Conservation (phyloP, 371 early-diverging fungal species). For the Mucor sp. region DNA sequence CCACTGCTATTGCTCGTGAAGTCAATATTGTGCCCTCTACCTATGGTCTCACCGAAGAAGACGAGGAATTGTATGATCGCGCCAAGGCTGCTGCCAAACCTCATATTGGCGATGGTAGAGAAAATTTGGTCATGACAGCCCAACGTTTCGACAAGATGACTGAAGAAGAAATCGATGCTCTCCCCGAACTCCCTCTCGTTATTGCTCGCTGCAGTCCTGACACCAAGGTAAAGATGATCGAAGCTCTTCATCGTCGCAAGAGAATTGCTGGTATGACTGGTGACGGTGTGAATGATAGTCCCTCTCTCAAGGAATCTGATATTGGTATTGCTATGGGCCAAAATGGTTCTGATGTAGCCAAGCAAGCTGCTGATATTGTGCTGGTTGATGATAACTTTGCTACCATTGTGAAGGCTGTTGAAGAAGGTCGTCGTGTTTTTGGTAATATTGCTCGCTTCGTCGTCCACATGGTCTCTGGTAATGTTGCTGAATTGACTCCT, state of each 20-base stretch:
- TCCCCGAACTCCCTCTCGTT: conserved; percentile 84
- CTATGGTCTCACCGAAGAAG: conserved; percentile 32
- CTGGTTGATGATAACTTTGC: conserved; percentile 88
- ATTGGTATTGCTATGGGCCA: conserved; percentile 95
- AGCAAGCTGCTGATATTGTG: conserved; percentile 91
- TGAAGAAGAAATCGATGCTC: conserved; percentile 76
- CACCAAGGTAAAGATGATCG: conserved; percentile 96
- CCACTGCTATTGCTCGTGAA: conserved; percentile 91
- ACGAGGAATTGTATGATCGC: conserved; percentile 11
- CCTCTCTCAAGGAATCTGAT: conserved; percentile 88
- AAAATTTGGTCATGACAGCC: conserved; percentile 80
- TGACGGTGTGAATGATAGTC: conserved; percentile 93
- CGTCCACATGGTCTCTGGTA: conserved; percentile 87
- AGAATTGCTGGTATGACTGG: conserved; percentile 83
- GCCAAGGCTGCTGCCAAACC: conserved; percentile 11
- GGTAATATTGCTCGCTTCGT: conserved; percentile 93
- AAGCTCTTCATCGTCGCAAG: conserved; percentile 86
- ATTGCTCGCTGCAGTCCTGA: conserved; percentile 96
- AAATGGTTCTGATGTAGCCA: conserved; percentile 89
- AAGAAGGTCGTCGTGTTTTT: conserved; percentile 86
- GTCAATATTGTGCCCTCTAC: conserved; percentile 80
- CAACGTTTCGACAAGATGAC: conserved; percentile 81
- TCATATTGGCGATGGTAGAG: conserved; percentile 28
- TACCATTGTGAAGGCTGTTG: conserved; percentile 82
- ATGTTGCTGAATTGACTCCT: conserved; percentile 74